Evolutionary conservation across 805 yeast genomes (phyloP).

Genomic region (Komagataella populi): DNA sequence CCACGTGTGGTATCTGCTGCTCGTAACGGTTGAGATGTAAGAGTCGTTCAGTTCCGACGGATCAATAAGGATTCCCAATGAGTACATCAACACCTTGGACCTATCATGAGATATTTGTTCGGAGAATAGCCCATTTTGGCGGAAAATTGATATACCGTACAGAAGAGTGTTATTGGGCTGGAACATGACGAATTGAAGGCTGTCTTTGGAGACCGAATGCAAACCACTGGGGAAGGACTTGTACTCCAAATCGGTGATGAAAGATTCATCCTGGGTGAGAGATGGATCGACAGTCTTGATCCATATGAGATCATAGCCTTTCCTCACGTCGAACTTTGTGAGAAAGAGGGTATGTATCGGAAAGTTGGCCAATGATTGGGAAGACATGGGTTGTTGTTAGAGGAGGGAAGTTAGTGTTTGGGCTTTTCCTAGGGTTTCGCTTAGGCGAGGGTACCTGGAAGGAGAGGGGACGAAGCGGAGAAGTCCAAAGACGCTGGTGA

Average conservation of each 20-base stretch:
- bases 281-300: conserved; percentile 14
- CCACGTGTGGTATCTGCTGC: not conserved
- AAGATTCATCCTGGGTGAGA: not conserved
- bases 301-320: conserved; percentile 38
- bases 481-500: not conserved
- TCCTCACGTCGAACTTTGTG: conserved; percentile 35
- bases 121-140: conserved; percentile 21
- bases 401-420: not conserved
- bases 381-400: not conserved
- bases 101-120: conserved; percentile 19
- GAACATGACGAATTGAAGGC: conserved; percentile 32
- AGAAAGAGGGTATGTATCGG: conserved; percentile 19
- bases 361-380: not conserved
- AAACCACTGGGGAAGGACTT: conserved; percentile 60
- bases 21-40: not conserved
- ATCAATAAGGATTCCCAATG: conserved; percentile 48
- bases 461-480: not conserved
- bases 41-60: conserved; percentile 13
- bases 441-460: not conserved
- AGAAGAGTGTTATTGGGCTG: conserved; percentile 14
- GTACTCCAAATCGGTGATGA: conserved; percentile 34
- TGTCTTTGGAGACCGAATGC: conserved; percentile 37
- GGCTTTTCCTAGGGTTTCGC: not conserved
- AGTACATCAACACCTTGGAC: conserved; percentile 40
- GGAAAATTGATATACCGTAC: conserved; percentile 40